These are phyloP conservation scores for Strombidium stylifer DNA, from an alignment of 73 alveolate genomes.

Conservation along the genomic window DNA sequence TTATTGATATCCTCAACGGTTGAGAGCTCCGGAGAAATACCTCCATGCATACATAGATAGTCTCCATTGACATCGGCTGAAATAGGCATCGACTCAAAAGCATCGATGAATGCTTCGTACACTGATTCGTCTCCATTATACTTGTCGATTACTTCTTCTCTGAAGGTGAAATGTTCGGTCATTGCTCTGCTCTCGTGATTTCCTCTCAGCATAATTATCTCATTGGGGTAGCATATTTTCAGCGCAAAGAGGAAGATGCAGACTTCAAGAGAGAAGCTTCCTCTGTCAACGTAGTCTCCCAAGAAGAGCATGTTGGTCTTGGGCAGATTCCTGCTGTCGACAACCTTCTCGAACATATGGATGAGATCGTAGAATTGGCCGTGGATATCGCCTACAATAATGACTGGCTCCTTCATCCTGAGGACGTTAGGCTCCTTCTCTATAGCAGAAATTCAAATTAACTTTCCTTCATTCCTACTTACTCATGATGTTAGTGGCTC, in stretches of 20 bases:
- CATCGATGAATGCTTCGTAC: conserved; percentile 65
- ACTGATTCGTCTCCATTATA: conserved; percentile 46
- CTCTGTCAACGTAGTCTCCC: conserved; percentile 87
- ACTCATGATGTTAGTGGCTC: no score
- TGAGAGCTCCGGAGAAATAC: conserved; percentile 85
- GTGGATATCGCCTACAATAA: conserved; percentile 66
- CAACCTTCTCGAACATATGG: conserved; percentile 47
- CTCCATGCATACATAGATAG: conserved; percentile 87
- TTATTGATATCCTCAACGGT: conserved; percentile 49
- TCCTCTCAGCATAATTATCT: conserved; percentile 58
- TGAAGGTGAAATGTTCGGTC: conserved; percentile 30
- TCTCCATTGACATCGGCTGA: conserved; percentile 17
- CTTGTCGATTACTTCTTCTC: conserved; percentile 27
- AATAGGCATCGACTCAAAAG: conserved; percentile 32
- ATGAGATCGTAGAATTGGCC: conserved; percentile 66
- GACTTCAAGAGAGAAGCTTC: conserved; percentile 72
- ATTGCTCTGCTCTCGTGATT: conserved; percentile 73
- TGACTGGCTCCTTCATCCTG: conserved; percentile 69
- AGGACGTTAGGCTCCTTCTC: conserved; percentile 82
- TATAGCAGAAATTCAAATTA: no score
- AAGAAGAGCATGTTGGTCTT: conserved; percentile 51
- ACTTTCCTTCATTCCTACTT: no score
- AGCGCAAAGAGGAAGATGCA: conserved; percentile 54
- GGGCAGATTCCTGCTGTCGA: conserved; percentile 23
- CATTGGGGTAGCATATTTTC: conserved; percentile 44